A percentile compares a stretch with the other conserved stretches of the same genome.
Evolutionary conservation across 306 rosid genomes (phyloP).

Genomic region (Potentilla sterilis): DNA sequence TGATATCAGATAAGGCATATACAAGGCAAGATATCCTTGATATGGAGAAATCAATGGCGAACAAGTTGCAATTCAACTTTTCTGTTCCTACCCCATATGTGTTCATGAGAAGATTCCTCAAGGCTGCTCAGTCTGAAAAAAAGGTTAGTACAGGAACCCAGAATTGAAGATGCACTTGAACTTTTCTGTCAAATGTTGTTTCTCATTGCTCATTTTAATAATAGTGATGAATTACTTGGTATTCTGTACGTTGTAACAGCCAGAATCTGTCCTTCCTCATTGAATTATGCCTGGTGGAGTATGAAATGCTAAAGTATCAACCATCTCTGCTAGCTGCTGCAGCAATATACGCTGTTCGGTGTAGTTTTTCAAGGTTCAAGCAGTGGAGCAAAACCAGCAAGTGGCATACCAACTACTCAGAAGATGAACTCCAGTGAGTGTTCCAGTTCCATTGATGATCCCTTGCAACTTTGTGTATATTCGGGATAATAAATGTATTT

Average conservation of each 20-base stretch:
- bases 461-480: too few relatives aligned
- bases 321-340: constrained; percentile 88
- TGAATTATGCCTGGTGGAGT: constrained; percentile 78
- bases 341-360: constrained; percentile 73
- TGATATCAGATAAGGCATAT: constrained; percentile 58
- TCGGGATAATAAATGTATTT: too few relatives aligned
- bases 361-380: constrained; percentile 46
- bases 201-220: too few relatives aligned
- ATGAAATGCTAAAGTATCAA: constrained; percentile 59
- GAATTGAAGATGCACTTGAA: not conserved
- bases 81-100: constrained; percentile 62
- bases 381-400: constrained; percentile 76
- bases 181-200: not conserved
- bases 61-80: constrained; percentile 48
- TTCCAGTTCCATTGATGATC: not conserved
- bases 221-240: not conserved
- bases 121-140: constrained; percentile 50
- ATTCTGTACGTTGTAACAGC: constrained; percentile 45
- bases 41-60: constrained; percentile 57
- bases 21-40: constrained; percentile 46
- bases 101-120: constrained; percentile 56
- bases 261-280: constrained; percentile 67
- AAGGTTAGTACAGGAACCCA: constrained; percentile 25
- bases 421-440: constrained; percentile 71
- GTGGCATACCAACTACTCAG: constrained; percentile 63